Base-by-base conservation (phyloP, 768 basidiomycete genomes). In the Hypholoma fasciculare region DNA sequence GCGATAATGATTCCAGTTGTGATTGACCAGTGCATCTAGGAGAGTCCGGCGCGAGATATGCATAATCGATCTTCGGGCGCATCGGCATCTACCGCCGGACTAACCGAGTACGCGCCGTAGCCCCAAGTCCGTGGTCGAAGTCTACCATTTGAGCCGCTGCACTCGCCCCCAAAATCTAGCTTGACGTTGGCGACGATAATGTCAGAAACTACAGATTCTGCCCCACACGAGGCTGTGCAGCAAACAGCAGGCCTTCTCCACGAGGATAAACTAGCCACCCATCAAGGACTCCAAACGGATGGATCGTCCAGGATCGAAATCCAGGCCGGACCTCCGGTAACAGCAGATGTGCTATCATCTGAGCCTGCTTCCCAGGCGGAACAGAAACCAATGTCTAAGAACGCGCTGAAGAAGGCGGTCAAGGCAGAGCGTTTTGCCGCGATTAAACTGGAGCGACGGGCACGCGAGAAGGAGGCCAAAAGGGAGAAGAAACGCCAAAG, bases 331-430 rank as follows among this genome's bases (percentile, higher is more conserved):
- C 37, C 14, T 27, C 30, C 49, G 34, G n/a, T 47, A 26, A 14
- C 20, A 20, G 9, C 14, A 19, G 23, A 23, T 48, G 27, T 47
- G 16, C 30, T 44, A 48, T 23, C 52, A 20, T 52, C 51, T 34
- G 44, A 37, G 34, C 23, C 36, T 47, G 54, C 26, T 20, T 36
- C 39, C 9, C 26, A 23, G 1, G 40, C 38, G 14, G 61, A 58
- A 14, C 61, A 67, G 23, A 66, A 65, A 43, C 68, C 78, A 36
- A 80, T 88, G 57, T 92, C 92, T 34, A 94, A 94, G 71, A 92
- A 83, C 30, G 89, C 90, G 2, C 80, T 84, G 65, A 94, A 94
- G 71, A 88, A 82, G 67, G 83, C 85, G 2, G 85, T 84, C n/a
- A 90, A 82, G 70, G 85, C 85, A 14, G 85, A 87, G 49, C 80